These are phyloP conservation scores for Oryza coarctata DNA, from an alignment of 176 grass and related monocot species.

Conservation along the genomic window DNA sequence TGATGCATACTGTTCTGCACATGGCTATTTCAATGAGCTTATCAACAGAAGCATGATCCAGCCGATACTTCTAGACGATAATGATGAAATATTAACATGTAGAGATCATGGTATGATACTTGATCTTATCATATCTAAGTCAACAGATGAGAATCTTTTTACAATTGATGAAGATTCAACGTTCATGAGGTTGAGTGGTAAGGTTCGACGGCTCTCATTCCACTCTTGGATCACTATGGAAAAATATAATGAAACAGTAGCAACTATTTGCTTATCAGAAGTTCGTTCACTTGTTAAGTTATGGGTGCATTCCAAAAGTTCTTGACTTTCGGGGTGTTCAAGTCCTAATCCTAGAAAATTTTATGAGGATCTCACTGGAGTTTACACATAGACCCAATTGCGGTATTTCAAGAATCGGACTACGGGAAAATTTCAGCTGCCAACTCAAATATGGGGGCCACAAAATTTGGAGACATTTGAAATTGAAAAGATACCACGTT, in stretches of 20 bases:
- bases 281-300: not conserved
- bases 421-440: no score
- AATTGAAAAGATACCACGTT: no score
- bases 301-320: no score
- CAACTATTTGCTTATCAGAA: not conserved
- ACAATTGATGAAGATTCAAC: not conserved
- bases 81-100: not conserved
- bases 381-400: no score
- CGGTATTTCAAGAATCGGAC: no score
- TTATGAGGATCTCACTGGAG: no score
- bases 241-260: not conserved
- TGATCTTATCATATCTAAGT: slow-evolving; percentile 33
- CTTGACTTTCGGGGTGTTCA: no score
- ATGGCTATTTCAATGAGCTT: slow-evolving; percentile 31
- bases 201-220: slow-evolving; percentile 3
- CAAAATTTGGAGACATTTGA: no score
- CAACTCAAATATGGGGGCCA: no score
- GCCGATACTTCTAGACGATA: not conserved
- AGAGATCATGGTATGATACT: slow-evolving; percentile 43
- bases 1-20: slow-evolving; percentile 21
- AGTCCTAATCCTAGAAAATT: no score
- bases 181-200: not conserved
- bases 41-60: not conserved
- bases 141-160: slow-evolving; percentile 41
- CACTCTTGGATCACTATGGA: not conserved